Evolutionary conservation across 2,329 filamentous ascomycete species (phyloP), one percentile per base, ranked within the genome.

Genomic region (Cordyceps militaris): DNA sequence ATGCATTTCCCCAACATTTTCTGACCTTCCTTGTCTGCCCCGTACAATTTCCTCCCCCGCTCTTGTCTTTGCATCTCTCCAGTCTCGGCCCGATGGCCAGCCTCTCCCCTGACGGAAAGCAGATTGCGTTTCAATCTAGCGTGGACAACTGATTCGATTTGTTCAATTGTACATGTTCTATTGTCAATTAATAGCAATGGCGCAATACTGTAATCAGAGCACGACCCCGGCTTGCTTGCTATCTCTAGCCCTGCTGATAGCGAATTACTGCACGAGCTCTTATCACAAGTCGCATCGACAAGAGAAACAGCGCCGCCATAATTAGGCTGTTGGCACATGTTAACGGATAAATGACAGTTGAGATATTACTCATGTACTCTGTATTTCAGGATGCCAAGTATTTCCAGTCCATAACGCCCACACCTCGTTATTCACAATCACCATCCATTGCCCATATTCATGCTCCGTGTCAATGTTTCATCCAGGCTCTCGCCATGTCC

Each of bases 371-470:
- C 30, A 24, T 28, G 32, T 50, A 24, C 14, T 50, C 7, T 24
- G 6, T 26, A 24, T 38, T 24, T 38, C 19, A n/a, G 14, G 26
- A 24, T 8, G 47, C 21, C 44, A 9, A 3, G 19, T 13, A 16
- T 13, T n/a, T n/a, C n/a, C n/a, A n/a, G n/a, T n/a, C n/a, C n/a
- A n/a, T n/a, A n/a, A 26, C 16, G 42, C 7, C 10, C 9, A 21
- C 32, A 8, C 32, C 24, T 52, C 5, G 16, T 28, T 21, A 16
- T 53, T 8, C 42, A 47, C 4, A 11, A 24, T 57, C 40, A 57
- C 47, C 56, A 52, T 44, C 56, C 47, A 19, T 19, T 24, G n/a
- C 56, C 56, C 56, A 52, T 23, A 10, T 52, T 40, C 56, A 57
- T 51, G 7, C 38, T 52, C 2, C 36, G 40, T 24, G 23, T 13